phyloP scores from a whole-genome alignment of 2,329 filamentous ascomycete genomes.

The Aspergillus quadrilineatus region DNA sequence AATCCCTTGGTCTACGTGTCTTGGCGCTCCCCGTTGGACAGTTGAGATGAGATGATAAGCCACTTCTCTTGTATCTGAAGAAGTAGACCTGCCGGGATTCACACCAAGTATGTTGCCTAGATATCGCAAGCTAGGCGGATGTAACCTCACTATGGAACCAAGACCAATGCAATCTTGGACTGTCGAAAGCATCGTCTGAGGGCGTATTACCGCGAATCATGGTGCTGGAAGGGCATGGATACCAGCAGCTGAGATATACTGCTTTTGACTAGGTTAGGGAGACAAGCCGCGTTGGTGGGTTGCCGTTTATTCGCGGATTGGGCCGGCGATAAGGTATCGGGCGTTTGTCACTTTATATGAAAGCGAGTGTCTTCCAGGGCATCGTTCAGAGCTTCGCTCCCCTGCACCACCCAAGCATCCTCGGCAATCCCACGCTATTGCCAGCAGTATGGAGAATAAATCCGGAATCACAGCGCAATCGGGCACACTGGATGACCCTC shows the following conservation, averaged over 20 bases:
- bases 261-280: too few species aligned
- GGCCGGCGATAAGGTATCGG: background rate
- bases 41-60: background rate
- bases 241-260: background rate
- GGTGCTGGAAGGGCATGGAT: background rate
- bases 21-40: background rate
- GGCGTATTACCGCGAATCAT: background rate
- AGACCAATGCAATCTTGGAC: background rate
- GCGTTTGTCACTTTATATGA: too few species aligned
- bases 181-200: too few species aligned
- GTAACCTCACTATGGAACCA: slow-evolving; percentile 1
- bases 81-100: background rate
- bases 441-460: background rate
- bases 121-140: background rate
- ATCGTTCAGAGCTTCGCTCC: too few species aligned
- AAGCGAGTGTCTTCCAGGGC: too few species aligned
- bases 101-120: background rate
- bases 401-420: too few species aligned
- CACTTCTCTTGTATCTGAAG: background rate
- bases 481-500: background rate
- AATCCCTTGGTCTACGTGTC: background rate
- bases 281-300: too few species aligned
- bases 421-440: too few species aligned
- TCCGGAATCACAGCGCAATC: background rate
- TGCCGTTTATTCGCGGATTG: background rate